A percentile compares a stretch with the other conserved stretches of the same genome.
Conservation (phyloP, 257 asterid species). For the Misopates orontium region DNA sequence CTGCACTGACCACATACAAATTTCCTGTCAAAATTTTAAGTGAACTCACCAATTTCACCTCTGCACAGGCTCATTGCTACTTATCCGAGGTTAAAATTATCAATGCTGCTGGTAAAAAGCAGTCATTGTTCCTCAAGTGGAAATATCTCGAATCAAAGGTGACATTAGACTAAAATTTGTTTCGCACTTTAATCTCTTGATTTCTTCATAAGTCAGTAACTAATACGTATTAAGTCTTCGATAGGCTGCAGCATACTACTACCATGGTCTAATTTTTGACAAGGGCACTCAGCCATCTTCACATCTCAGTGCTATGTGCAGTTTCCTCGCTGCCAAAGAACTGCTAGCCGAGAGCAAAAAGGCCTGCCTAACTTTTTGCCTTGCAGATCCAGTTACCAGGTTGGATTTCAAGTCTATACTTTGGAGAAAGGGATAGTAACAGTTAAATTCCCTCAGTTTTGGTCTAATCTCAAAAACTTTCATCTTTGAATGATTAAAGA, state of each 20-base stretch:
- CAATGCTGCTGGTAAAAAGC: slow-evolving; percentile 50
- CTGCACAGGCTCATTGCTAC: slow-evolving; percentile 60
- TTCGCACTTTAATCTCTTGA: neutral
- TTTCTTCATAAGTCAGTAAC: neutral
- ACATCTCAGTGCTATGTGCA: slow-evolving; percentile 60
- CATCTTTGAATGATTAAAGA: no score
- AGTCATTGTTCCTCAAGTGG: slow-evolving; percentile 70
- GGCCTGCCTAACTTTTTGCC: slow-evolving; percentile 76
- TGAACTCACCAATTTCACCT: neutral
- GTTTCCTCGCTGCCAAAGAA: slow-evolving; percentile 77
- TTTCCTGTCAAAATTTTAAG: neutral
- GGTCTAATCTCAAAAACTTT: no score
- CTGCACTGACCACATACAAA: no score
- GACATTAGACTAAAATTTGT: neutral
- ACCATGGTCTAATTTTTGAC: slow-evolving; percentile 69
- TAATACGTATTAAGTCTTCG: slow-evolving; percentile 1
- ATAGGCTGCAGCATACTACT: slow-evolving; percentile 87
- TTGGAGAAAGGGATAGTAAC: no score
- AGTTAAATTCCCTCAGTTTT: no score
- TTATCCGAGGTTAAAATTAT: slow-evolving; percentile 37
- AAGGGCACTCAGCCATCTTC: slow-evolving; percentile 65
- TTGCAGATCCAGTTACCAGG: slow-evolving; percentile 81
- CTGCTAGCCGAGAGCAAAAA: slow-evolving; percentile 70
- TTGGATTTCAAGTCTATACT: slow-evolving; percentile 20
- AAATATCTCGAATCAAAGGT: slow-evolving; percentile 88